Base-by-base conservation (phyloP, 176 grass and related monocot species). In the Panicum miliaceum region DNA sequence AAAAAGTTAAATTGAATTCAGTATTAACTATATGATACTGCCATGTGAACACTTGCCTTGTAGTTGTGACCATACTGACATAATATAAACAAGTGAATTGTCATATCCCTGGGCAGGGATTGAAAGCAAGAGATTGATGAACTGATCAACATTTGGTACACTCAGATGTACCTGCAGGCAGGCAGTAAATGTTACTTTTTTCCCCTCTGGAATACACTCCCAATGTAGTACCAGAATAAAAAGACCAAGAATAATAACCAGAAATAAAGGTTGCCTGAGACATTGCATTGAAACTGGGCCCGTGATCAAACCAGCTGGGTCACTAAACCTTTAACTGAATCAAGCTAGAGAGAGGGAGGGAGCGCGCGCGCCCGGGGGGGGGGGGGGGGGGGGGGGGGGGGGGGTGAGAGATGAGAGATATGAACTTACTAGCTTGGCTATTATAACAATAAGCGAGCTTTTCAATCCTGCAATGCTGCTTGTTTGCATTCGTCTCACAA, bases 121-220 rank as follows among this genome's bases (percentile, higher is more conserved):
- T 78, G 80, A 86, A 93, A 92, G 90, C 84, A 98, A 77, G 59
- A 98, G 80, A 83, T 93, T 90, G 88, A 98, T 85, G 80, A 98
- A 98, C 47, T 87, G 91, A 85, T 95, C 88, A 76, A 94, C 85
- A 84, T 94, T 92, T 76, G 89, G 92, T 62, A 86, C 86, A 93
- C 93, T 98, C 61, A 95, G 73, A 95, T 98, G 93, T 90, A 98
- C 96, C 96, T 98, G 88, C 79, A 86, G 57, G 62, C 20, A 89
- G 23, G 45, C 15, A 68, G 42, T 73, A 68, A 77, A 65, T 56
- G 26, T 64, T 36, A 43, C 16, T 75, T 47, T 43, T 66, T 74
- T 40, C 26, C 38, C 3, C 35, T 38, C 14, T 58, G 12, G 72
- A 54, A 81, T 48, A 60, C 37, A 78, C 4, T 60, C 14, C 35